Evolutionary conservation across 768 basidiomycete species (phyloP).

Genomic region (Mycena vulgaris): DNA sequence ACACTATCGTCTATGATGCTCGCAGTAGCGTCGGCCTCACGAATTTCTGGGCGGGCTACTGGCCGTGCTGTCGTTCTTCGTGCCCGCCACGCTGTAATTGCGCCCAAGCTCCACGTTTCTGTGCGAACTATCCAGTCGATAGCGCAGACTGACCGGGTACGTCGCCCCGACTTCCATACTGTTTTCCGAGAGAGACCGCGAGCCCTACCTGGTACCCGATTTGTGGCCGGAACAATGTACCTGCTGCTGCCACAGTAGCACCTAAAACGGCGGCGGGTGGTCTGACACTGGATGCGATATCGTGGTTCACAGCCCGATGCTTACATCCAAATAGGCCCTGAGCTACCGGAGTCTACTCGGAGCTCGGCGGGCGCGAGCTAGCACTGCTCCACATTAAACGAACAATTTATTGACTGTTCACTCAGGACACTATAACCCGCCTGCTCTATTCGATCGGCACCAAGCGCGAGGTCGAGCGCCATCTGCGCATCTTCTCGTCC

Average conservation of each 20-base stretch:
- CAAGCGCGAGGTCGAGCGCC: constrained; percentile 97
- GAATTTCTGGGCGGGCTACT: constrained; percentile 54
- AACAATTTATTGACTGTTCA: background rate
- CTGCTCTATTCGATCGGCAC: constrained; percentile 97
- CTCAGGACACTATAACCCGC: constrained; percentile 95
- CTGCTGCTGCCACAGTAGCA: too few relatives aligned
- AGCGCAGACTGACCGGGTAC: constrained; percentile 83
- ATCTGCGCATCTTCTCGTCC: constrained; percentile 98
- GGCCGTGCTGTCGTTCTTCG: constrained; percentile 66
- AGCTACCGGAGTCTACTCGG: too few relatives aligned
- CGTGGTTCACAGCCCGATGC: background rate
- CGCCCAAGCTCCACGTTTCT: constrained; percentile 50
- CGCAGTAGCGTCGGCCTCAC: constrained; percentile 52
- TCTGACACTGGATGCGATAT: background rate
- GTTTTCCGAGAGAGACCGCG: background rate
- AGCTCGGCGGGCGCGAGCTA: background rate
- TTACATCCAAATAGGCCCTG: too few relatives aligned
- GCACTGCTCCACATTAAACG: background rate
- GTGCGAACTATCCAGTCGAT: constrained; percentile 69
- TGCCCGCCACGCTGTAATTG: constrained; percentile 59
- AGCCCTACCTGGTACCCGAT: too few relatives aligned
- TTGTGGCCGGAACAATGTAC: too few relatives aligned
- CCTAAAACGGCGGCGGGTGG: too few relatives aligned
- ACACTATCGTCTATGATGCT: constrained; percentile 48
- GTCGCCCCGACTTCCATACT: constrained; percentile 41